Percentiles rank a stretch among this genome's conserved stretches.
These are phyloP conservation scores for Mucor circinelloides DNA, from an alignment of 371 early-diverging fungal species.

Conservation along the genomic window DNA sequence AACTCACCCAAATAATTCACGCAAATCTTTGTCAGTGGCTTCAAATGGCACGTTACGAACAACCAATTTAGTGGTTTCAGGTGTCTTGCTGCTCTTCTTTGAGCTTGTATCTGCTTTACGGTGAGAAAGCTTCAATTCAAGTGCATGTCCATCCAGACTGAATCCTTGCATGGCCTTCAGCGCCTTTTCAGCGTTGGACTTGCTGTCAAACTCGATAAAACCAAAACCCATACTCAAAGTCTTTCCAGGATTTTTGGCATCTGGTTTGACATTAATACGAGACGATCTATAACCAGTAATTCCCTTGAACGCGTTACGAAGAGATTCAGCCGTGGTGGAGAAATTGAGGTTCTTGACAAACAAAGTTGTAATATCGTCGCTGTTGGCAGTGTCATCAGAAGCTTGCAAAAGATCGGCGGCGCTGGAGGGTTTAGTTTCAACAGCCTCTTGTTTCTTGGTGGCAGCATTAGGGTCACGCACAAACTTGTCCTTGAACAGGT, in stretches of 20 bases:
- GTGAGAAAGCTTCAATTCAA: constrained; percentile 87
- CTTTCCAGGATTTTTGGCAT: constrained; percentile 76
- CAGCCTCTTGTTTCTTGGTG: constrained; percentile 28
- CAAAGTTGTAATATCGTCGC: constrained; percentile 69
- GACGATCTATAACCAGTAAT: constrained; percentile 78
- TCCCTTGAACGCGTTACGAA: constrained; percentile 70
- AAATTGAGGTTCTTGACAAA: constrained; percentile 97
- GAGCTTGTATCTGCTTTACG: constrained; percentile 40
- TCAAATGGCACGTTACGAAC: constrained; percentile 99
- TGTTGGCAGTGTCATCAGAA: constrained; percentile 39
- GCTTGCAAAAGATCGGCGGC: constrained; percentile 49
- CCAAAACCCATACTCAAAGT: constrained; percentile 95
- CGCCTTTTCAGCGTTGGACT: constrained; percentile 80
- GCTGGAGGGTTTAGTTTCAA: constrained; percentile 31
- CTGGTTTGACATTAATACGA: constrained; percentile 78
- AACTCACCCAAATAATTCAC: constrained; percentile 82
- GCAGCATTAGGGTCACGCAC: constrained; percentile 38
- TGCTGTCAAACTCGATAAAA: constrained; percentile 87
- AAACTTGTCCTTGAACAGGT: constrained; percentile 71
- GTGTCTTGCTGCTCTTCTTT: constrained; percentile 34
- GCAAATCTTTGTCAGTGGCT: constrained; percentile 94
- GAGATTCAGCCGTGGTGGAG: constrained; percentile 75
- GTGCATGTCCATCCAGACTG: constrained; percentile 82
- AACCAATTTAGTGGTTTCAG: constrained; percentile 81
- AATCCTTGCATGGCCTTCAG: constrained; percentile 84